A percentile compares a stretch with the other conserved stretches of the same genome.
Conservation (phyloP, 331 rosid genomes). For the Malus hybrid region DNA sequence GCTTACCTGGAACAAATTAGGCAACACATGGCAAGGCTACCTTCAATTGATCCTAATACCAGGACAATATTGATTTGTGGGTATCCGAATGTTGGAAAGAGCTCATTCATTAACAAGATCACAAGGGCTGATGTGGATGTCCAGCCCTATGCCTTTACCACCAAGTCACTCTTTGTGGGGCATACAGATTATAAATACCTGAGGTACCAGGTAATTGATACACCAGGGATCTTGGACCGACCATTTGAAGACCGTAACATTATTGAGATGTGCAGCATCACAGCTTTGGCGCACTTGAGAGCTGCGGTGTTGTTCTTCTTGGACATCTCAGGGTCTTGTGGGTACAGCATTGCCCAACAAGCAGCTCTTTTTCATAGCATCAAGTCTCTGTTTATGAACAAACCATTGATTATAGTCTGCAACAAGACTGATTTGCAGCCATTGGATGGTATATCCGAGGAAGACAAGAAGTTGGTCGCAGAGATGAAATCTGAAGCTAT, state of each 20-base stretch:
- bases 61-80: conserved; percentile 72
- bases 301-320: too few relatives aligned
- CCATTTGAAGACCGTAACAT: conserved; percentile 73
- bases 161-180: conserved; percentile 82
- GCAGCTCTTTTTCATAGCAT: conserved; percentile 73
- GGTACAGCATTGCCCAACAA: conserved; percentile 67
- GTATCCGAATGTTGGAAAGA: conserved; percentile 76
- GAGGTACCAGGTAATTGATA: conserved; percentile 78
- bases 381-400: conserved; percentile 70
- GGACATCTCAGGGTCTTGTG: conserved; percentile 69
- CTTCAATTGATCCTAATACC: conserved; percentile 60
- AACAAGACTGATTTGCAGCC: conserved; percentile 54
- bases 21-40: conserved; percentile 92
- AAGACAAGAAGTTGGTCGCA: conserved; percentile 63
- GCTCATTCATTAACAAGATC: conserved; percentile 72
- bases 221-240: conserved; percentile 72
- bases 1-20: conserved; percentile 83
- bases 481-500: conserved; percentile 81
- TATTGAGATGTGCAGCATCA: conserved; percentile 59
- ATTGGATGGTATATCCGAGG: conserved; percentile 63
- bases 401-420: conserved; percentile 62
- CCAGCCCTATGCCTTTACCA: conserved; percentile 90
- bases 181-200: conserved; percentile 80
- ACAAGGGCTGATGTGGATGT: conserved; percentile 93
- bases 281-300: too few relatives aligned